A percentile compares a stretch with the other conserved stretches of the same genome.
Evolutionary conservation across 2,329 filamentous ascomycete species (phyloP).

Genomic region (Myotisia sp.): DNA sequence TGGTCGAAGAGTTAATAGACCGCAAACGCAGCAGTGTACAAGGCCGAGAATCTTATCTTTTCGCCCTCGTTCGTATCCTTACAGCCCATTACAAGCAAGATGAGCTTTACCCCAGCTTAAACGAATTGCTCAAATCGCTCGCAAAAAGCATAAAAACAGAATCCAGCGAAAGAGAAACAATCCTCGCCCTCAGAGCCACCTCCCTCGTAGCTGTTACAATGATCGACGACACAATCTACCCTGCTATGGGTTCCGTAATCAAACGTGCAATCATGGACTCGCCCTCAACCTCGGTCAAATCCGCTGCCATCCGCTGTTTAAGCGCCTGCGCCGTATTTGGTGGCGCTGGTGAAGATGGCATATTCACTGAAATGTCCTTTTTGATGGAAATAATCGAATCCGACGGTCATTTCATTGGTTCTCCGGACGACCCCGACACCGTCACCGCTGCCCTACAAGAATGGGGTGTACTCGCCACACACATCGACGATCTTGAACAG

Average conservation of each 20-base stretch:
- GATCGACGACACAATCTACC: constrained; percentile 52
- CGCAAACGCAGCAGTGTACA: constrained; percentile 65
- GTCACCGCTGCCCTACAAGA: constrained; percentile 62
- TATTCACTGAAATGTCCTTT: constrained; percentile 58
- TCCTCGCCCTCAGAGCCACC: constrained; percentile 57
- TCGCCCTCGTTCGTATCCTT: constrained; percentile 49
- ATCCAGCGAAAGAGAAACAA: constrained; percentile 52
- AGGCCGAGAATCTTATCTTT: constrained; percentile 51
- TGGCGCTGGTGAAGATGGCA: constrained; percentile 54
- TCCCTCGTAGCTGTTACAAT: constrained; percentile 55
- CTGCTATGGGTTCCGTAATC: constrained; percentile 43
- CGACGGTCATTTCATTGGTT: constrained; percentile 59
- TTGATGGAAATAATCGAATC: constrained; percentile 64
- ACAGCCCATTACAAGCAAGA: constrained; percentile 54
- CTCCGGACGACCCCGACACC: constrained; percentile 53
- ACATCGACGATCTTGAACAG: constrained; percentile 58
- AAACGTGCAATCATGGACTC: constrained; percentile 54
- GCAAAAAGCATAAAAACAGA: constrained; percentile 57
- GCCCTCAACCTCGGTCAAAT: constrained; percentile 49
- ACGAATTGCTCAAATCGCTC: constrained; percentile 51
- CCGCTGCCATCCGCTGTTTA: constrained; percentile 58
- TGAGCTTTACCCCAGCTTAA: constrained; percentile 44
- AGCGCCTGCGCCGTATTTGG: constrained; percentile 61
- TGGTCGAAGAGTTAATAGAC: constrained; percentile 57
- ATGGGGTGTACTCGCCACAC: constrained; percentile 68